Evolutionary conservation across 192 early-diverging fungal species (phyloP).

Genomic region (Cladochytrium replicatum): DNA sequence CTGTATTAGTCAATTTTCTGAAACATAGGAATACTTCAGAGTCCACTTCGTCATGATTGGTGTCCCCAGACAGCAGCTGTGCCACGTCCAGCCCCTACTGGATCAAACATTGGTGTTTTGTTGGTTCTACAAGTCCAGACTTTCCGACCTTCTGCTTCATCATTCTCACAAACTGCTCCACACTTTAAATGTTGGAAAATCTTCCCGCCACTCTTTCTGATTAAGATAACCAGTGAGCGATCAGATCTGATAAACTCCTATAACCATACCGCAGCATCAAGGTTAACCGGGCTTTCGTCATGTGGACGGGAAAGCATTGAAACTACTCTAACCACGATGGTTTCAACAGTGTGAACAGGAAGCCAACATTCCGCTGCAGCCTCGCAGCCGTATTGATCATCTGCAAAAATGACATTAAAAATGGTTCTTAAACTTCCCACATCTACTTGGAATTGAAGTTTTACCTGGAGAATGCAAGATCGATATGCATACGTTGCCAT

Average conservation of each 20-base stretch:
- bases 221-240: conserved; percentile 18
- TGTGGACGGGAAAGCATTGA: conserved; percentile 88
- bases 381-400: conserved; percentile 85
- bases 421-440: not conserved
- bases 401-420: not conserved
- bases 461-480: conserved; percentile 70
- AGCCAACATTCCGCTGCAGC: conserved; percentile 83
- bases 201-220: conserved; percentile 70
- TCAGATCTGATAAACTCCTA: too few species aligned
- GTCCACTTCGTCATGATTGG: too few species aligned
- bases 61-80: too few species aligned
- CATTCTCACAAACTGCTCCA: too few species aligned
- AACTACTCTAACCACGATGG: conserved; percentile 82
- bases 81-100: too few species aligned
- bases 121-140: too few species aligned
- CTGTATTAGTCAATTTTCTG: too few species aligned
- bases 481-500: conserved; percentile 93
- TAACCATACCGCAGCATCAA: conserved; percentile 89
- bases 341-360: conserved; percentile 92
- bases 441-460: not conserved
- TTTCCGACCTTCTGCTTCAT: too few species aligned
- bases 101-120: too few species aligned
- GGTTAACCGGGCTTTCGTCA: conserved; percentile 89
- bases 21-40: too few species aligned
- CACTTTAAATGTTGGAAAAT: too few species aligned